phyloP scores from a whole-genome alignment of 164 flowering plant species.

The Houttuynia cordata region DNA sequence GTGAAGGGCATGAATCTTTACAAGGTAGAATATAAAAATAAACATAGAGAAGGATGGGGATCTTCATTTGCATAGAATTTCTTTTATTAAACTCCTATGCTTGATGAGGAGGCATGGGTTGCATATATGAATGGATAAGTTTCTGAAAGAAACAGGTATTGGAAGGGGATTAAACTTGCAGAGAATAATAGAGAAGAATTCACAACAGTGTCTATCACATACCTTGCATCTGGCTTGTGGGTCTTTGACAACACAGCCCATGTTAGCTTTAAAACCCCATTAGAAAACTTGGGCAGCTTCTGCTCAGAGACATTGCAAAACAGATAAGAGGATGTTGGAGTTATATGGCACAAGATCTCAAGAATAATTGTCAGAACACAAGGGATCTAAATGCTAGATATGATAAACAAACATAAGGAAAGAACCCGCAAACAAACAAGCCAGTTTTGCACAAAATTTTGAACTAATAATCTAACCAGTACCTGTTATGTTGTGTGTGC shows the following conservation, averaged over 20 bases:
- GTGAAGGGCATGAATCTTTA: too few species aligned
- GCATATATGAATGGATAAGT: not conserved
- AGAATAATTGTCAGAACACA: slow-evolving; percentile 5
- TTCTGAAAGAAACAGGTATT: not conserved
- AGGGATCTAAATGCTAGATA: slow-evolving; percentile 8
- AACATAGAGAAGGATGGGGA: too few species aligned
- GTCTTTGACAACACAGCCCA: slow-evolving; percentile 13
- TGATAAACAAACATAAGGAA: slow-evolving; percentile 3
- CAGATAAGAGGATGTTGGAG: slow-evolving; percentile 9
- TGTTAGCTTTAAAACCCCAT: not conserved
- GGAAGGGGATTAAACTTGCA: not conserved
- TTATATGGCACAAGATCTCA: slow-evolving; percentile 1
- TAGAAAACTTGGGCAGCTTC: slow-evolving; percentile 5
- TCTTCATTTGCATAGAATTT: too few species aligned
- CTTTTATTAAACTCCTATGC: too few species aligned
- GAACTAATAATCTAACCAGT: not conserved
- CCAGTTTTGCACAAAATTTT: slow-evolving; percentile 2
- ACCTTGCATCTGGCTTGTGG: slow-evolving; percentile 21
- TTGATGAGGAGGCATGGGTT: too few species aligned
- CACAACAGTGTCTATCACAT: not conserved
- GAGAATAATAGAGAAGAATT: not conserved
- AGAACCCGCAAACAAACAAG: slow-evolving; percentile 5
- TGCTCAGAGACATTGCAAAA: slow-evolving; percentile 1
- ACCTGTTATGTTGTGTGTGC: too few species aligned
- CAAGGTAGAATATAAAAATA: too few species aligned